Evolutionary conservation across 2,329 filamentous ascomycete genomes (phyloP).

Genomic region (Penicillium crustosum): DNA sequence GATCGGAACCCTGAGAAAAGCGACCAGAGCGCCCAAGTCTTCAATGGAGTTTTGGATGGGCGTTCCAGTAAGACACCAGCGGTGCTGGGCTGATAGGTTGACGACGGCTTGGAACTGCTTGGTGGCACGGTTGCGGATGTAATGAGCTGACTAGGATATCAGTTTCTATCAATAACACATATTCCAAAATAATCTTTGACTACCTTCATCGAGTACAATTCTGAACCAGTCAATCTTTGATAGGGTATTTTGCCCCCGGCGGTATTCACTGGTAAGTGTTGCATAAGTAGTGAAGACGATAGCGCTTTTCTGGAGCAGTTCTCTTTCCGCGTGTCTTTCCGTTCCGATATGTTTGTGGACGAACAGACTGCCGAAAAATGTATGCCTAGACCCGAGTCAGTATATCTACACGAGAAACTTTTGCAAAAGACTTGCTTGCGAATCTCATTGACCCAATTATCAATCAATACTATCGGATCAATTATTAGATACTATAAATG

Average conservation of each 20-base stretch:
- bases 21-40: conserved; percentile 54
- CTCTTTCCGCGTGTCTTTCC: too few relatives aligned
- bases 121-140: conserved; percentile 52
- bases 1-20: conserved; percentile 48
- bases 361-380: too few relatives aligned
- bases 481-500: too few relatives aligned
- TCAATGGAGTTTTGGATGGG: conserved; percentile 56
- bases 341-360: too few relatives aligned
- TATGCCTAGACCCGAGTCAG: too few relatives aligned
- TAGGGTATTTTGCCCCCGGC: conserved; percentile 38
- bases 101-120: conserved; percentile 46
- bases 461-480: too few relatives aligned
- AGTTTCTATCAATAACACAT: not conserved
- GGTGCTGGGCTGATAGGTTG: conserved; percentile 44
- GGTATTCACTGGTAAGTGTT: not conserved
- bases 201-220: conserved; percentile 48
- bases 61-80: conserved; percentile 57
- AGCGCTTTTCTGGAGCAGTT: too few relatives aligned
- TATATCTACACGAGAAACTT: too few relatives aligned
- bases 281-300: not conserved
- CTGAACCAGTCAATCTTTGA: conserved; percentile 45
- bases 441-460: too few relatives aligned
- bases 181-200: conserved; percentile 32
- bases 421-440: too few relatives aligned
- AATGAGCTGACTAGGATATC: conserved; percentile 44